Base-by-base conservation (phyloP, 75 land plant genomes). In the Larix kaempferi region DNA sequence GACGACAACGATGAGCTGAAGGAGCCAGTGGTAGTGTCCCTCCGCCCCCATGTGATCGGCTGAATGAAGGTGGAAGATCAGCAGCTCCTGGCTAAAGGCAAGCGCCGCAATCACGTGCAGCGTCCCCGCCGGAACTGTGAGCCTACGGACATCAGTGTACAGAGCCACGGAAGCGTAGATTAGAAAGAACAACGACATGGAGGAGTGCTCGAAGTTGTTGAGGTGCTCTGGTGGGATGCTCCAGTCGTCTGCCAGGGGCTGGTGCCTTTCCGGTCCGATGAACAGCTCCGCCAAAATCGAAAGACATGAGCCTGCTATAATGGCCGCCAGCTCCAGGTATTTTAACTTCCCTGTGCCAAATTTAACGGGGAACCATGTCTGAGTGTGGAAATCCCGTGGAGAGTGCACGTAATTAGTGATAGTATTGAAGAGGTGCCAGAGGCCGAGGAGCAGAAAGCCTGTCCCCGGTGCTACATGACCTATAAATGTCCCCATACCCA, bases 361-460 rank as follows among this genome's bases (percentile, higher is more conserved):
- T 64, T 64, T 64, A 33, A 86, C 21, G 19, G 98, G 93, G 75
- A 93, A 95, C 98, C 98, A 95, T 54, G 92, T 85, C 27, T 22
- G 67, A 5, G 91, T 73, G 2, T 60, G 72, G 81, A 88, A 94
- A 61, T 80, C 62, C 76, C 82, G 79, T 21, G 89, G 90, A 35
- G 77, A 41, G 4, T 65, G 78, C 52, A 64, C 64, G 67, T 89
- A 82, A 84, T 84, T 83, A 49, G 83, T 84, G 74, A 82, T 75
- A 77, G 86, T 84, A 85, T 93, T 93, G 74, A 86, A 83, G 79
- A 95, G 88, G 66, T 95, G 98, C 98, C 98, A 95, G 17, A 93
- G 64, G 2, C 98, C 98, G 19, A 92, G 83, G 16, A 89, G 37
- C 27, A 92, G 60, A 86, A 94, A 94, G 35, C 92, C 95, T 3